A percentile compares a stretch with the other conserved stretches of the same genome.
These are phyloP conservation scores for Aspergillus sp. DNA, from an alignment of 2,329 filamentous ascomycete genomes.

Conservation along the genomic window DNA sequence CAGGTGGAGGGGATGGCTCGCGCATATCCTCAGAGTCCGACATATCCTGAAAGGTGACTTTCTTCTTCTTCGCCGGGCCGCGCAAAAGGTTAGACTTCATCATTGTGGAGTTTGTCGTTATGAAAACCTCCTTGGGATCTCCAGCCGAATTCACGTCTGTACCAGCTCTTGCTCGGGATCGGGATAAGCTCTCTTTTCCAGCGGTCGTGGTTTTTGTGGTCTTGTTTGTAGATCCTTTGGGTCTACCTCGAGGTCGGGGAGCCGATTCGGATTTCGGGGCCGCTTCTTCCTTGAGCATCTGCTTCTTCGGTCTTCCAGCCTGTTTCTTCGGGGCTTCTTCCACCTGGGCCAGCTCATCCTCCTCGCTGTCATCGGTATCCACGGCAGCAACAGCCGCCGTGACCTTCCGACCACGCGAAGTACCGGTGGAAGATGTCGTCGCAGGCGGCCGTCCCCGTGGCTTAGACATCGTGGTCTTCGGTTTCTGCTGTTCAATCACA, in stretches of 20 bases:
- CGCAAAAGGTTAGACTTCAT: slow-evolving; percentile 29
- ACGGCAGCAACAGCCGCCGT: slow-evolving; percentile 4
- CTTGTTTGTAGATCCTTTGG: slow-evolving; percentile 20
- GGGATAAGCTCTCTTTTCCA: slow-evolving; percentile 14
- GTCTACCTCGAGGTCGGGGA: slow-evolving; percentile 28
- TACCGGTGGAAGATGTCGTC: slow-evolving; percentile 4
- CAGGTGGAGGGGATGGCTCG: slow-evolving; percentile 20
- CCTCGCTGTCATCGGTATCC: slow-evolving; percentile 15
- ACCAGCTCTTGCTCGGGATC: slow-evolving; percentile 5
- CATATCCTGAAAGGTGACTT: slow-evolving; percentile 46
- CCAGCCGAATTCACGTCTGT: slow-evolving; percentile 10
- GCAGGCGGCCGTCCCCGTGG: slow-evolving; percentile 13
- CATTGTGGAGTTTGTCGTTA: slow-evolving; percentile 27
- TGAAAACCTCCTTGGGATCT: slow-evolving; percentile 22
- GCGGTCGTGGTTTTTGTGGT: slow-evolving; percentile 14
- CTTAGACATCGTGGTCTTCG: slow-evolving; percentile 1
- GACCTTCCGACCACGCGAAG: slow-evolving; percentile 11
- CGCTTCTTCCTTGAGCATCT: slow-evolving; percentile 5
- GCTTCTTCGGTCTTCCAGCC: slow-evolving; percentile 16
- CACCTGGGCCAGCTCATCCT: slow-evolving; percentile 23
- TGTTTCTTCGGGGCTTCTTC: slow-evolving; percentile 20
- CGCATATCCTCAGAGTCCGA: slow-evolving; percentile 39
- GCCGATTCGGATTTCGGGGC: slow-evolving; percentile 12
- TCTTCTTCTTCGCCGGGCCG: slow-evolving; percentile 40
- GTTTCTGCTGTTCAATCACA: slow-evolving; percentile 11